Evolutionary conservation across 139 green algal species (phyloP), one percentile per base, ranked within the genome.

Genomic region (Picochlorum sp.): DNA sequence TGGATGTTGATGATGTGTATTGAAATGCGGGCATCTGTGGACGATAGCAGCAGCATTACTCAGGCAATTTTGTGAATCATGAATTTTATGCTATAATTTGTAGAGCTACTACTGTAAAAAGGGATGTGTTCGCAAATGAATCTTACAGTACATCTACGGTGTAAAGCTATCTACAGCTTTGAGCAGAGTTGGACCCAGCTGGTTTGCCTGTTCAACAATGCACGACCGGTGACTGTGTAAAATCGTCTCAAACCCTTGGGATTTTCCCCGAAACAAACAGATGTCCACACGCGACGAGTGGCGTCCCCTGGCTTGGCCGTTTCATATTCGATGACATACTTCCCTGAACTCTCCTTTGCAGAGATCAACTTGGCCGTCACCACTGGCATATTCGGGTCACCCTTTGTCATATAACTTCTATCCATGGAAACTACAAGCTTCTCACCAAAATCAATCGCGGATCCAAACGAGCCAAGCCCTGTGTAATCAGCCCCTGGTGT

Each of bases 161-260:
- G 11, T 21, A 45, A 76, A 76, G n/a, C 32, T 52, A 15, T 66
- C 26, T 3, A 76, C 63, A 13, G 68, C 52, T 2, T n/a, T 6
- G 2, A 38, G 15, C 44, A 76, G 63, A 8, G 63, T 41, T 4
- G 30, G 20, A 1, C 45, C 63, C 47, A 63, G 72, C 44, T 72
- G 14, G 0, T 41, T 44, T 11, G 21, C 1, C 18, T 62, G 47
- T 15, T 58, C 45, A 28, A 21, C 55, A 28, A 57, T 63, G 44
- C 64, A 72, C 21, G 24, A 73, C 56, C 70, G 14, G 70, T 77
- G 1, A 72, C 57, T 2, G 70, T 77, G 49, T 68, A 77, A 50
- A 76, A 70, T 13, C 63, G 37, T 9, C 45, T 14, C 54, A 54
- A 3, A 52, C 68, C 34, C 7, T 49, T 52, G 2, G 47, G 57